A percentile compares a stretch with the other conserved stretches of the same genome.
phyloP scores from a whole-genome alignment of 345 rosid genomes.

The Raphanus sativus region DNA sequence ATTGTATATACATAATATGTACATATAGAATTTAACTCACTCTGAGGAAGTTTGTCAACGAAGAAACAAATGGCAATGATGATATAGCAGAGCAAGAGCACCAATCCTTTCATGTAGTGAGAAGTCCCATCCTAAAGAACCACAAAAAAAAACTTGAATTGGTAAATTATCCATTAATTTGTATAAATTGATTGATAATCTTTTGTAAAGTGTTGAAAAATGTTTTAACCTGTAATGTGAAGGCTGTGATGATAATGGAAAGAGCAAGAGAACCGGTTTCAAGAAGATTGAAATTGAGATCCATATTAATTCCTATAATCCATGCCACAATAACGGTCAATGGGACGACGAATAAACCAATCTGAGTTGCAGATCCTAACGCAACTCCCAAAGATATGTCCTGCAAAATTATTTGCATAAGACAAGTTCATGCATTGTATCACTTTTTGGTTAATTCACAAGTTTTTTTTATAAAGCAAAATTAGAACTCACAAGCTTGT shows the following conservation, averaged over 20 bases:
- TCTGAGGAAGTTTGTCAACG: conserved; percentile 60
- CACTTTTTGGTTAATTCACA: conserved; percentile 5
- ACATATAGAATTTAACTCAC: conserved; percentile 42
- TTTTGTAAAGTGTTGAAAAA: neutral
- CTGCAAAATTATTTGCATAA: conserved; percentile 40
- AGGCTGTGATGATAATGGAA: conserved; percentile 67
- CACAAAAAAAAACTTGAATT: neutral
- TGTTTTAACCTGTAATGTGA: conserved; percentile 75
- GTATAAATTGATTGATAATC: neutral
- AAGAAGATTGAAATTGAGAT: conserved; percentile 83
- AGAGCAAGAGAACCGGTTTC: conserved; percentile 84
- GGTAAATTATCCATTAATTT: neutral
- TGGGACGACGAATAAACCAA: conserved; percentile 91
- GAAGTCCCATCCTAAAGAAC: conserved; percentile 85
- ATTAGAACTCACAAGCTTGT: conserved; percentile 61
- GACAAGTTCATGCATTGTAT: conserved; percentile 3
- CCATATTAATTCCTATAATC: conserved; percentile 70
- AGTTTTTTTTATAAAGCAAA: neutral
- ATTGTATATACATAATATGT: neutral
- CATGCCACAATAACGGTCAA: conserved; percentile 72
- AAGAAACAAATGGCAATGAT: conserved; percentile 82
- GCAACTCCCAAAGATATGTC: conserved; percentile 92
- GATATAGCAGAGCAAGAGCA: conserved; percentile 78
- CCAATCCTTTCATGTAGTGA: conserved; percentile 84
- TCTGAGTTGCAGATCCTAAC: conserved; percentile 89